Conservation (phyloP, 306 rosid genomes). For the Prinsepia uniflora region DNA sequence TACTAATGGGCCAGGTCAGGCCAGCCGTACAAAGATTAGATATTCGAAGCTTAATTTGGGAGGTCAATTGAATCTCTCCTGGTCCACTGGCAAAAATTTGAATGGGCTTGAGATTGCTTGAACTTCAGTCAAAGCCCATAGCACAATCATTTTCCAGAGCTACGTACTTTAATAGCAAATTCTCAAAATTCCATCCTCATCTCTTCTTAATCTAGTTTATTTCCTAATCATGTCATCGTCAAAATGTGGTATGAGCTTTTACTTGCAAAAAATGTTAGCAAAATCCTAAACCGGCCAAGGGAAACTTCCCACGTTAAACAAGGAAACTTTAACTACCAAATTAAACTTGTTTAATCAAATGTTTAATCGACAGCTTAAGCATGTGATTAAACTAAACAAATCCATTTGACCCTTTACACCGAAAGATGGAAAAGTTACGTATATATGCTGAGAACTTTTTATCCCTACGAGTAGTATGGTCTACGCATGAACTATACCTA, state of each 20-base stretch:
- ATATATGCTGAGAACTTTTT: neutral
- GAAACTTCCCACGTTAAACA: slow-evolving; percentile 30
- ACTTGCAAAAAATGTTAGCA: slow-evolving; percentile 5
- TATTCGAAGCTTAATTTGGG: neutral
- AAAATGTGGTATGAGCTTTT: slow-evolving; percentile 7
- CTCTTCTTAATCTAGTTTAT: neutral
- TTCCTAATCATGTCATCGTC: slow-evolving; percentile 27
- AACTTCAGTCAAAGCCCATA: neutral
- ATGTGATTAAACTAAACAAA: slow-evolving; percentile 6
- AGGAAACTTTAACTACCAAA: slow-evolving; percentile 20
- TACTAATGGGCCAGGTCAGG: neutral
- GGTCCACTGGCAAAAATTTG: neutral
- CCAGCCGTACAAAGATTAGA: too few species aligned
- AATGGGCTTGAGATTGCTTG: neutral
- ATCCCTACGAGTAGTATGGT: neutral
- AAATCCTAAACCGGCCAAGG: slow-evolving; percentile 32
- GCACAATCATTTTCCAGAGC: neutral
- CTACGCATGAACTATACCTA: neutral
- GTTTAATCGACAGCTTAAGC: neutral
- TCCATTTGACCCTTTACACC: slow-evolving; percentile 22
- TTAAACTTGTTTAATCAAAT: slow-evolving; percentile 8
- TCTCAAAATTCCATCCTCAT: slow-evolving; percentile 10
- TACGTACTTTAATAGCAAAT: neutral
- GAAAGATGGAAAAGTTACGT: slow-evolving; percentile 6
- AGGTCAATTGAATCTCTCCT: neutral